Evolutionary conservation across 306 rosid species (phyloP).

Genomic region (Astragalus membranaceus): DNA sequence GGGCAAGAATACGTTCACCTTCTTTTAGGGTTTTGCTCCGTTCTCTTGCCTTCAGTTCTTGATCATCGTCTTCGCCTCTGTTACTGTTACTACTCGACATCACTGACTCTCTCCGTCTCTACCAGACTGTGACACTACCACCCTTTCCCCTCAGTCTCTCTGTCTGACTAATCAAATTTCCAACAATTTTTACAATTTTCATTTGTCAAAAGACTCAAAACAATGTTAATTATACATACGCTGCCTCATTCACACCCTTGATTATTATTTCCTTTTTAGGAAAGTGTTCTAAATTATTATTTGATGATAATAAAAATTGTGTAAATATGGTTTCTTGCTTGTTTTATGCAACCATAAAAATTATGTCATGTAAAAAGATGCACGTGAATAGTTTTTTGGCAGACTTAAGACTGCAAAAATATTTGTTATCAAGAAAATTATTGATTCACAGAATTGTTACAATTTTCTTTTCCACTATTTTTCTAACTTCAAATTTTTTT

Average conservation of each 20-base stretch:
- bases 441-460: no score
- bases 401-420: no score
- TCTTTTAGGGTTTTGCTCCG: slow-evolving; percentile 62
- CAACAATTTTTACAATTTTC: background rate
- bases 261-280: no score
- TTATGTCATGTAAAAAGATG: no score
- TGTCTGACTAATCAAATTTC: background rate
- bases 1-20: slow-evolving; percentile 77
- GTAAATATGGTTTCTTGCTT: no score
- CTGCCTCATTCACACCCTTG: background rate
- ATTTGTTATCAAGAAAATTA: no score
- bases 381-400: no score
- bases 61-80: slow-evolving; percentile 12
- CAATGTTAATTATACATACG: background rate
- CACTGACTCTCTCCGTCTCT: background rate
- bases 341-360: no score
- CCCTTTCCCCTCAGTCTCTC: background rate
- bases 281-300: background rate
- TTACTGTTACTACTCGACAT: background rate
- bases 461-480: no score
- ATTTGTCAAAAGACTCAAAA: background rate
- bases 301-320: no score
- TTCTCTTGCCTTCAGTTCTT: background rate
- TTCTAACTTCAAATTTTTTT: no score
- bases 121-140: background rate